Evolutionary conservation across 768 basidiomycete genomes (phyloP).

Genomic region (Arthromyces matolae): DNA sequence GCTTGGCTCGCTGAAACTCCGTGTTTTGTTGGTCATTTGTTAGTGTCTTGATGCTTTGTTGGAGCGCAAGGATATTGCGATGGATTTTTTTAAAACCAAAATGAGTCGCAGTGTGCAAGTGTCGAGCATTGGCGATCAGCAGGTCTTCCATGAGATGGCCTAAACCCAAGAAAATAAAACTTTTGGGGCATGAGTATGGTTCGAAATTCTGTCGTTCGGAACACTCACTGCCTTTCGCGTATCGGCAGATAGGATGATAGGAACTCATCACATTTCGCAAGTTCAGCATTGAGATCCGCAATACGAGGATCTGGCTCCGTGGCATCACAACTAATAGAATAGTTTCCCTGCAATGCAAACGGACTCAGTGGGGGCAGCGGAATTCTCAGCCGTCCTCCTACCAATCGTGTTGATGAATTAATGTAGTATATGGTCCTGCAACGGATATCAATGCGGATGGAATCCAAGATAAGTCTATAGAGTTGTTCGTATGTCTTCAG

Average conservation of each 20-base stretch:
- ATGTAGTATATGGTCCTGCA: slow-evolving; percentile 82
- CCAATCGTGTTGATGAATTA: slow-evolving; percentile 73
- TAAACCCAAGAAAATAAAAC: slow-evolving; percentile 86
- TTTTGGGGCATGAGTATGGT: slow-evolving; percentile 27
- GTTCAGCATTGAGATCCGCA: slow-evolving; percentile 77
- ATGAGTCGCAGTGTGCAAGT: slow-evolving; percentile 63
- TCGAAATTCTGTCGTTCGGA: not conserved
- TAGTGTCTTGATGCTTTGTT: slow-evolving; percentile 84
- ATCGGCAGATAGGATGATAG: slow-evolving; percentile 57
- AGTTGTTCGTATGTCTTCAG: slow-evolving; percentile 89
- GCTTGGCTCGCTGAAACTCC: slow-evolving; percentile 72
- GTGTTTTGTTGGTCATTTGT: slow-evolving; percentile 55
- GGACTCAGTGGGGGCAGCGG: slow-evolving; percentile 11
- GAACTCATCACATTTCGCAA: slow-evolving; percentile 73
- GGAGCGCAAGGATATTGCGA: slow-evolving; percentile 86
- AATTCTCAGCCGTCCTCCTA: slow-evolving; percentile 29
- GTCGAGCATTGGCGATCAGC: slow-evolving; percentile 69
- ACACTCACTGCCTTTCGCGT: slow-evolving; percentile 63
- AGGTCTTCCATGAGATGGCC: slow-evolving; percentile 82
- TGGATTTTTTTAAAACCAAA: slow-evolving; percentile 84
- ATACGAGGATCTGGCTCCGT: slow-evolving; percentile 91
- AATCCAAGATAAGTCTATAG: slow-evolving; percentile 81
- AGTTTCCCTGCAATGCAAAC: slow-evolving; percentile 69
- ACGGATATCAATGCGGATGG: slow-evolving; percentile 83
- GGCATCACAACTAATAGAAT: slow-evolving; percentile 75